Evolutionary conservation across 306 rosid species (phyloP).

Genomic region (Prunus davidiana): DNA sequence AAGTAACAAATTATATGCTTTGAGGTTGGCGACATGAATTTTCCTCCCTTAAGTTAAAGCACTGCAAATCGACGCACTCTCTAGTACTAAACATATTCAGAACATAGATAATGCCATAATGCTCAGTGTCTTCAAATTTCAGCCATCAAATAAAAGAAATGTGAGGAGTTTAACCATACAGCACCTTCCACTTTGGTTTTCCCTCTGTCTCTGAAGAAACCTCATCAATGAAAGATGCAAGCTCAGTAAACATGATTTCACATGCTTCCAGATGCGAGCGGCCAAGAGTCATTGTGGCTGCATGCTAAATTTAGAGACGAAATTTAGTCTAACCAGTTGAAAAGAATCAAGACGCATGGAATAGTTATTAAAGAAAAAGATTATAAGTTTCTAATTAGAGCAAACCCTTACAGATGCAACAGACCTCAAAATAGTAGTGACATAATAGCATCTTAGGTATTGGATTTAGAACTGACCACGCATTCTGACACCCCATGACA

Average conservation of each 20-base stretch:
- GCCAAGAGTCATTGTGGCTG: conserved; percentile 99
- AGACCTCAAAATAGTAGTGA: not conserved
- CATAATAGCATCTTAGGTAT: not conserved
- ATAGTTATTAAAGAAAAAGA: not conserved
- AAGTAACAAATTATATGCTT: not conserved
- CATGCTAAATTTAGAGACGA: conserved; percentile 60
- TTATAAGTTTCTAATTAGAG: not conserved
- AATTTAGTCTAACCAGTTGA: conserved; percentile 17
- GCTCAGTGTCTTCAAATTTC: not conserved
- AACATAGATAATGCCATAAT: not conserved
- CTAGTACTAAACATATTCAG: not conserved
- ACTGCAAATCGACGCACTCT: not conserved
- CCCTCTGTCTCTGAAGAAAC: conserved; percentile 87
- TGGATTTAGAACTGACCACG: not conserved
- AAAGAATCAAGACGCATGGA: not conserved
- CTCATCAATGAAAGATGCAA: conserved; percentile 84
- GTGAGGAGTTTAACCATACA: conserved; percentile 17
- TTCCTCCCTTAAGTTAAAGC: not conserved
- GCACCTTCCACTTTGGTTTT: conserved; percentile 97
- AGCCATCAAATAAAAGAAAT: conserved; percentile 13
- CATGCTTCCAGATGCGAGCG: conserved; percentile 92
- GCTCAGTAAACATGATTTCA: conserved; percentile 92
- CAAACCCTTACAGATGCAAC: not conserved
- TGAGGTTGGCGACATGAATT: not conserved
- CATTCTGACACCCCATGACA: not conserved